A percentile compares a stretch with the other conserved stretches of the same genome.
Conservation (phyloP, 495 filamentous ascomycete genomes). For the Podospora bellae-mahoneyi region DNA sequence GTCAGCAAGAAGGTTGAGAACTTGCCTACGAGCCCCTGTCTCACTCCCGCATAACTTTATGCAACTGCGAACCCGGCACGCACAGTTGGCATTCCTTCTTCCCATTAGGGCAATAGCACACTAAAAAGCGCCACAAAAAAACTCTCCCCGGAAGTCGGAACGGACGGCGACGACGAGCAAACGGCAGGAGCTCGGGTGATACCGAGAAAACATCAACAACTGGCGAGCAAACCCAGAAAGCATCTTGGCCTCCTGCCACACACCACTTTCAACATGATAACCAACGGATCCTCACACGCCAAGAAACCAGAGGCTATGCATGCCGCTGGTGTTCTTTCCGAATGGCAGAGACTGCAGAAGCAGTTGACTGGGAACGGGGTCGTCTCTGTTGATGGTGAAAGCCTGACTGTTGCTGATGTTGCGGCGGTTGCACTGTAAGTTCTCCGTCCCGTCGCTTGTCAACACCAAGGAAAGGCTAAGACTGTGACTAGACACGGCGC, state of each 20-base stretch:
- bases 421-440: conserved; percentile 28
- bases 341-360: conserved; percentile 13
- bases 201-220: background rate
- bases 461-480: background rate
- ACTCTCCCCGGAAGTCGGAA: background rate
- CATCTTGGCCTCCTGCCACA: background rate
- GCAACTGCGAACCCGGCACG: background rate
- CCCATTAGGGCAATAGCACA: background rate
- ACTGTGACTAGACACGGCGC: conserved; percentile 11
- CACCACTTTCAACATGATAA: background rate
- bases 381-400: conserved; percentile 14
- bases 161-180: background rate
- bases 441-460: too few relatives aligned
- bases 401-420: conserved; percentile 24
- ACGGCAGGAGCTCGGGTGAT: background rate
- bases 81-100: background rate
- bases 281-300: background rate
- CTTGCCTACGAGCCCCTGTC: background rate
- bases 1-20: background rate
- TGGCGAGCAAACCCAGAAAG: background rate
- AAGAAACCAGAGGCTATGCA: background rate
- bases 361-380: background rate
- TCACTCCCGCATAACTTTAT: background rate
- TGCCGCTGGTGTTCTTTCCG: conserved; percentile 12
- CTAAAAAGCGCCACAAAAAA: background rate